Evolutionary conservation across 148 eudicot genomes (phyloP), one percentile per base, ranked within the genome.

Genomic region (Nepenthes gracilis): DNA sequence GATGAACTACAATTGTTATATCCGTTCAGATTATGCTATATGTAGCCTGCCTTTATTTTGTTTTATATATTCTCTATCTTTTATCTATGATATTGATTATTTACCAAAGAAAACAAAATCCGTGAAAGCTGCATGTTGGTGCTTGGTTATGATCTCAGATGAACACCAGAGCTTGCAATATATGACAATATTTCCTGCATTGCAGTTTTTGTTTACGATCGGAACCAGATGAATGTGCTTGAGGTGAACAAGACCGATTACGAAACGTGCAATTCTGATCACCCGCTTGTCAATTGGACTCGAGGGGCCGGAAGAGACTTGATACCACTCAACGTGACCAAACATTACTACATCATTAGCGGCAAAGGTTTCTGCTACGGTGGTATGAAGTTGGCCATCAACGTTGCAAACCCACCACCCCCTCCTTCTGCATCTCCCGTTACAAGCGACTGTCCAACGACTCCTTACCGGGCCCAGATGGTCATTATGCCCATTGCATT

Each of bases 251-350:
- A 78, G 61, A 91, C 87, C 6, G 55, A 85, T 62, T 91, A 81
- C 12, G 96, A 81, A 9, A 69, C 23, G 9, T 91, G 97, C 70
- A 85, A 65, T 58, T 59, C 86, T 0, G 87, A 87, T 12, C 81
- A 83, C 61, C 86, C 86, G 11, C 36, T 80, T 15, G 81, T 70
- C 69, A 91, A 91, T 60, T 85, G 64, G 67, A 91, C 97, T 0
- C 80, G 83, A 8, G 97, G 97, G 12, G 93, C 90, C 2, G 97
- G 97, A 48, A 65, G 97, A 47, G 97, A 91, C 9, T 93, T 91
- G 45, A 88, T 83, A 14, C 81, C 78, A 7, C 86, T 91, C 33
- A 91, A 91, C 52, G 73, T 60, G 67, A 83, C 96, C 34, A 76
- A 65, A 13, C 74, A 70, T 32, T 72, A 69, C 67, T 91, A 88